phyloP scores from a whole-genome alignment of 2,329 filamentous ascomycete species.

The Macrophomina tecta region DNA sequence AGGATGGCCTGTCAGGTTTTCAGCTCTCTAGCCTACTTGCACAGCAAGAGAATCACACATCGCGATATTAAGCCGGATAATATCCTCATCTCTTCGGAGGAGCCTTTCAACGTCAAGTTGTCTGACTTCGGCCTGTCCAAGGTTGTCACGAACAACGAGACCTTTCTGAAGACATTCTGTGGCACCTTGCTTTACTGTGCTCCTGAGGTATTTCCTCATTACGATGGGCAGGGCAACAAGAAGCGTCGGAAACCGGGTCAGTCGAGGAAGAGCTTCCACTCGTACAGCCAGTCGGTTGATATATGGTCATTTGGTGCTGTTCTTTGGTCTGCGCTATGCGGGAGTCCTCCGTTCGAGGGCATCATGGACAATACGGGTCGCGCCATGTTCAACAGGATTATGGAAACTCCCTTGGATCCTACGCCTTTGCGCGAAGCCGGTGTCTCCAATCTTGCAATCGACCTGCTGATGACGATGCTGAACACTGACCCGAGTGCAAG shows the following conservation, averaged over 20 bases:
- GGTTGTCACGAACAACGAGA: constrained; percentile 86
- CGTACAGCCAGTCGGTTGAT: constrained; percentile 91
- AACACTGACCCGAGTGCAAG: constrained; percentile 79
- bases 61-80: constrained; percentile 99
- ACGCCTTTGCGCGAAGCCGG: constrained; percentile 63
- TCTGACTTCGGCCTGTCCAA: constrained; percentile 98
- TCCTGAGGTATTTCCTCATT: constrained; percentile 91
- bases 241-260: constrained; percentile 61
- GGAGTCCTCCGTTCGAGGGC: constrained; percentile 79
- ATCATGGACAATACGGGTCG: constrained; percentile 76
- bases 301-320: constrained; percentile 97
- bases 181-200: constrained; percentile 95
- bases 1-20: constrained; percentile 78
- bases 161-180: constrained; percentile 94
- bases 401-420: constrained; percentile 75
- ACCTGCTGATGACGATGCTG: constrained; percentile 80
- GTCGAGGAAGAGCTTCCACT: constrained; percentile 51
- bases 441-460: constrained; percentile 71
- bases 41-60: constrained; percentile 88
- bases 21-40: constrained; percentile 83
- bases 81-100: constrained; percentile 77
- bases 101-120: constrained; percentile 83
- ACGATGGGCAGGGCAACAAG: constrained; percentile 68
- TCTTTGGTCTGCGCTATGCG: constrained; percentile 83
- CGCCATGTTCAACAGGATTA: constrained; percentile 83